Evolutionary conservation across 2,329 filamentous ascomycete genomes (phyloP), one percentile per base, ranked within the genome.

Genomic region (Curvularia eragrostidis): DNA sequence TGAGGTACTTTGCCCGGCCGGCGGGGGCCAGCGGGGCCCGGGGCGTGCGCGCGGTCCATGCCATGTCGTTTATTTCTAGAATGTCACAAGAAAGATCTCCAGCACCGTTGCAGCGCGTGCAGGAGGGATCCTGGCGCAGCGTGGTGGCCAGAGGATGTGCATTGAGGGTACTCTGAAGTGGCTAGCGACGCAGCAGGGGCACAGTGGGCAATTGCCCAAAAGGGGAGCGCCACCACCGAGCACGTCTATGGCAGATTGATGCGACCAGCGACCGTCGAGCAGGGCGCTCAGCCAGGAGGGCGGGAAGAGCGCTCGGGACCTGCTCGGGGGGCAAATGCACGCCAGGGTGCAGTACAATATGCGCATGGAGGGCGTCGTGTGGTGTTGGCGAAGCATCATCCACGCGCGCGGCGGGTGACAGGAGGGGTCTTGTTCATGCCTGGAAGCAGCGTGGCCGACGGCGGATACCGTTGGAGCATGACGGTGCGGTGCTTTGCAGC

Each of bases 51-150:
- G 62, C 63, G 67, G 71, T 61, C 71, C 67, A 66, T 71, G 68
- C 68, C 67, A 71, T 61, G 56, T 64, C 66, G 69, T 71, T 72
- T 75, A 74, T 76, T 78, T 78, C 75, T 75, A 77, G 75, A 78
- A 78, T 65, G 68, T 70, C 68, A 66, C 69, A 65, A 72, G 72
- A 75, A 64, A 77, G 74, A 77, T 77, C 75, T 77, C 73, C 74
- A 75, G 66, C 67, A 65, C 74, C 73, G 75, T 77, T 77, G 67
- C 68, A 75, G 65, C 49, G 54, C 63, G 62, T 73, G 72, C 75
- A 77, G 64, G 72, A 67, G 52, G 63, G 61, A 75, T 69, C 70
- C 73, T 71, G 66, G 68, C 54, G 68, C 65, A 66, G 72, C 71
- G 66, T 69, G 67, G 72, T 71, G 71, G 70, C 67, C 69, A 75